Evolutionary conservation across 768 basidiomycete species (phyloP).

Genomic region (Mrakia gelida): DNA sequence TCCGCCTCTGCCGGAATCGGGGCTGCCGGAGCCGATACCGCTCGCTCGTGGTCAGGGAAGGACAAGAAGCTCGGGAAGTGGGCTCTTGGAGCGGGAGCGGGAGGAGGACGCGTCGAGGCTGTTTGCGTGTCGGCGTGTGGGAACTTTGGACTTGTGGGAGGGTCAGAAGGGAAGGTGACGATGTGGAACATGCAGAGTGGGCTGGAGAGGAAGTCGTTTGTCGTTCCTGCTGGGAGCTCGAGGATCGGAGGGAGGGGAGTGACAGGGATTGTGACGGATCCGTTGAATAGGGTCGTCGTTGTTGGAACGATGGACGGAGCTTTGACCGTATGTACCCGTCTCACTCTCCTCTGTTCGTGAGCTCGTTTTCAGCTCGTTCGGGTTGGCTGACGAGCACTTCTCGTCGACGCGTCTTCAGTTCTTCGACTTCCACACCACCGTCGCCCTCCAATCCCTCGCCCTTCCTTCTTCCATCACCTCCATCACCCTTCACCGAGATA

Average conservation of each 20-base stretch:
- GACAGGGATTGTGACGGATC: slow-evolving; percentile 78
- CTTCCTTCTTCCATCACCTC: slow-evolving; percentile 66
- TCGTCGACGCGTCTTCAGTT: slow-evolving; percentile 56
- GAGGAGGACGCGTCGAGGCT: slow-evolving; percentile 49
- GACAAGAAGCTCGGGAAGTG: slow-evolving; percentile 77
- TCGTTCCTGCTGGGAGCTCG: slow-evolving; percentile 44
- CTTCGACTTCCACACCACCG: slow-evolving; percentile 89
- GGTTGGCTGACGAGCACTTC: slow-evolving; percentile 17
- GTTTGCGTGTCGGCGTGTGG: slow-evolving; percentile 91
- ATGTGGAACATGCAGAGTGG: slow-evolving; percentile 99
- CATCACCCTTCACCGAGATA: slow-evolving; percentile 74
- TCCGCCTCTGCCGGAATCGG: slow-evolving; percentile 9
- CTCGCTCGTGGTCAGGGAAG: slow-evolving; percentile 81
- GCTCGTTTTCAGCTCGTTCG: background rate
- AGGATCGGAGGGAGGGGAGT: slow-evolving; percentile 44
- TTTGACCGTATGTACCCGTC: slow-evolving; percentile 61
- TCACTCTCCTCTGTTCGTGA: background rate
- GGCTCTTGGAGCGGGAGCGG: slow-evolving; percentile 59
- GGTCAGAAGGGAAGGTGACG: slow-evolving; percentile 63
- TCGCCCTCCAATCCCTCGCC: slow-evolving; percentile 60
- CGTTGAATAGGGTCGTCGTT: slow-evolving; percentile 73
- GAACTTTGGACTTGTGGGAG: slow-evolving; percentile 84
- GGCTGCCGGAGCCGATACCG: slow-evolving; percentile 62
- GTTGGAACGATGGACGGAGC: slow-evolving; percentile 85
- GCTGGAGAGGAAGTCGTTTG: slow-evolving; percentile 70